phyloP scores from a whole-genome alignment of 2,329 filamentous ascomycete genomes.

The Penicillium sp. region DNA sequence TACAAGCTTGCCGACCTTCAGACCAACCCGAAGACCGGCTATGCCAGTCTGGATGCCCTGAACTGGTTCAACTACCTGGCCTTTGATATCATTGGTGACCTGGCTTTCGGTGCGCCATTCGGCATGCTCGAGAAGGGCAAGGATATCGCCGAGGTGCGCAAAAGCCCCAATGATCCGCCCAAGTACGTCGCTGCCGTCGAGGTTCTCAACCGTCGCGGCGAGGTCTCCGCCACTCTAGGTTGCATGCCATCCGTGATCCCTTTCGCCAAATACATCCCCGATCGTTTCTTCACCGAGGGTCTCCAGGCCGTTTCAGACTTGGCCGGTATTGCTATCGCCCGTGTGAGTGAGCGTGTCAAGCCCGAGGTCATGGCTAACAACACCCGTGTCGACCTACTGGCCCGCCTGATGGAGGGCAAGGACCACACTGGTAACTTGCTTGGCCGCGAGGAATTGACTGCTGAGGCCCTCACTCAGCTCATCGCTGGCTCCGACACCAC shows the following conservation, averaged over 20 bases:
- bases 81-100: slow-evolving; percentile 57
- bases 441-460: slow-evolving; percentile 73
- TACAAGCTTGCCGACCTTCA: slow-evolving; percentile 56
- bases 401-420: slow-evolving; percentile 77
- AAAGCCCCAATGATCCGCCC: slow-evolving; percentile 56
- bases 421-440: slow-evolving; percentile 74
- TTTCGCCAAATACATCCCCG: slow-evolving; percentile 73
- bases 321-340: slow-evolving; percentile 80
- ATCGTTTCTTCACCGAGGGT: slow-evolving; percentile 74
- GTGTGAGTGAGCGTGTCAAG: slow-evolving; percentile 69
- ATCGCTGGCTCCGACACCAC: slow-evolving; percentile 67
- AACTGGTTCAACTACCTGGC: slow-evolving; percentile 73
- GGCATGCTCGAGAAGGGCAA: slow-evolving; percentile 74
- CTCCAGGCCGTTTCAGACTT: slow-evolving; percentile 71
- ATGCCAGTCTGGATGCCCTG: slow-evolving; percentile 65
- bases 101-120: slow-evolving; percentile 71
- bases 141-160: slow-evolving; percentile 70
- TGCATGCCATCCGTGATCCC: slow-evolving; percentile 70
- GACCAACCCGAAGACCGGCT: slow-evolving; percentile 48
- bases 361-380: slow-evolving; percentile 57
- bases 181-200: slow-evolving; percentile 75
- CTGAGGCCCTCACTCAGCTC: slow-evolving; percentile 83
- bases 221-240: slow-evolving; percentile 77
- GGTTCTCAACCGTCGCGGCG: slow-evolving; percentile 80
- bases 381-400: slow-evolving; percentile 72